Conservation (phyloP, 345 rosid species). For the Brassica juncea region DNA sequence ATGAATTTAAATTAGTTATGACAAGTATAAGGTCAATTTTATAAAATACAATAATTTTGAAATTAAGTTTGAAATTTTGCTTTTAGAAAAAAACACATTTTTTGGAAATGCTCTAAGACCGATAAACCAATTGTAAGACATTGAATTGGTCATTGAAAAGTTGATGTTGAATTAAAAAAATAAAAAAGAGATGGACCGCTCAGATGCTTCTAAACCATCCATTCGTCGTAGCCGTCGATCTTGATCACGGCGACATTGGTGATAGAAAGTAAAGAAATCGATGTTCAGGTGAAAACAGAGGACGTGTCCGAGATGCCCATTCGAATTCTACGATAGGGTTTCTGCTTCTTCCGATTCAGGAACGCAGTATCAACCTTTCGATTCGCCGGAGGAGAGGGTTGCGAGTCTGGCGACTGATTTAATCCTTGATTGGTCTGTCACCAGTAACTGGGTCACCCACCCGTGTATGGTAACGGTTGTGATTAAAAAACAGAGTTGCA, state of each 20-base stretch:
- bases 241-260: conserved; percentile 8
- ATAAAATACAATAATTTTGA: too few species aligned
- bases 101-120: too few species aligned
- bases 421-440: conserved; percentile 47
- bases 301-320: conserved; percentile 52
- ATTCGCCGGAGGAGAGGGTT: conserved; percentile 39
- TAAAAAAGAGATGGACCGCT: conserved; percentile 60
- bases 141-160: too few species aligned
- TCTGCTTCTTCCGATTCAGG: conserved; percentile 32
- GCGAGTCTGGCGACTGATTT: conserved; percentile 25
- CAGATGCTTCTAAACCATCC: conserved; percentile 78
- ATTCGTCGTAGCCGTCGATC: conserved; percentile 49
- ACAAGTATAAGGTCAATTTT: too few species aligned
- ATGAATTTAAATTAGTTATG: too few species aligned
- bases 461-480: conserved; percentile 35
- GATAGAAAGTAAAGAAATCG: background rate
- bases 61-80: too few species aligned
- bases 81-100: too few species aligned
- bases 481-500: conserved; percentile 19
- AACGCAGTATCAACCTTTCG: background rate
- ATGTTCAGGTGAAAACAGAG: conserved; percentile 15
- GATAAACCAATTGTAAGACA: too few species aligned
- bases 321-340: conserved; percentile 49
- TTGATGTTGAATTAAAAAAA: too few species aligned
- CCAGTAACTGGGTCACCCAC: conserved; percentile 42